These are phyloP conservation scores for Austroboletus olivaceoglutinosus DNA, from an alignment of 1,284 basidiomycete species.

Conservation along the genomic window DNA sequence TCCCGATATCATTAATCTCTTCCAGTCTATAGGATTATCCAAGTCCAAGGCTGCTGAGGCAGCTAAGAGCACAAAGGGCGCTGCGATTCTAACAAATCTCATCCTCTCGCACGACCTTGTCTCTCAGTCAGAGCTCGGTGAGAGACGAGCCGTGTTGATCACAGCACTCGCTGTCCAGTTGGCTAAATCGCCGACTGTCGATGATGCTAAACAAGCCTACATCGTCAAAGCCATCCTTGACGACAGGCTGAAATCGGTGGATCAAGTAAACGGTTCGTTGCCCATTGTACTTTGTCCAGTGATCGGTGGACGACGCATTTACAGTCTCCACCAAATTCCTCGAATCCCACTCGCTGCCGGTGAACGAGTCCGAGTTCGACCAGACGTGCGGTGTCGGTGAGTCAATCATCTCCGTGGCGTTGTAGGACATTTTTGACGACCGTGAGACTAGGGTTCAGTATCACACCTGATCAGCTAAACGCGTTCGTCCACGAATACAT, in stretches of 20 bases:
- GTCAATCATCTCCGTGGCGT: conserved; percentile 30
- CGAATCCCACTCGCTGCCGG: conserved; percentile 57
- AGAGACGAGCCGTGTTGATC: conserved; percentile 78
- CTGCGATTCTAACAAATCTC: conserved; percentile 67
- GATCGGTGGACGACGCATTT: conserved; percentile 1
- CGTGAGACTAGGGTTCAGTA: conserved; percentile 64
- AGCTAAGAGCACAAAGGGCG: conserved; percentile 76
- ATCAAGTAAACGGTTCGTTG: conserved; percentile 81
- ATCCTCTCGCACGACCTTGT: conserved; percentile 61
- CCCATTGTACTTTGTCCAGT: neutral
- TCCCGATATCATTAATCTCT: conserved; percentile 49
- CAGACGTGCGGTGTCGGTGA: conserved; percentile 85
- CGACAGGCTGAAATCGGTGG: conserved; percentile 74
- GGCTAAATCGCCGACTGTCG: conserved; percentile 50
- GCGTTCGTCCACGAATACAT: conserved; percentile 63
- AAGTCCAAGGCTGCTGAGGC: conserved; percentile 82
- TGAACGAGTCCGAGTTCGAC: conserved; percentile 77
- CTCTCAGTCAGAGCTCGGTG: conserved; percentile 51
- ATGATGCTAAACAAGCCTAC: conserved; percentile 60
- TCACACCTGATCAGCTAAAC: conserved; percentile 72
- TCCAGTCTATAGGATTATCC: conserved; percentile 79
- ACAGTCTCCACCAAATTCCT: conserved; percentile 81
- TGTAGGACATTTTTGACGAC: conserved; percentile 1
- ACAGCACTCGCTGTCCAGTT: conserved; percentile 69
- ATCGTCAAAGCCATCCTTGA: conserved; percentile 69